phyloP scores from a whole-genome alignment of 2,329 filamentous ascomycete genomes.

The Parafenestella ontariensis region DNA sequence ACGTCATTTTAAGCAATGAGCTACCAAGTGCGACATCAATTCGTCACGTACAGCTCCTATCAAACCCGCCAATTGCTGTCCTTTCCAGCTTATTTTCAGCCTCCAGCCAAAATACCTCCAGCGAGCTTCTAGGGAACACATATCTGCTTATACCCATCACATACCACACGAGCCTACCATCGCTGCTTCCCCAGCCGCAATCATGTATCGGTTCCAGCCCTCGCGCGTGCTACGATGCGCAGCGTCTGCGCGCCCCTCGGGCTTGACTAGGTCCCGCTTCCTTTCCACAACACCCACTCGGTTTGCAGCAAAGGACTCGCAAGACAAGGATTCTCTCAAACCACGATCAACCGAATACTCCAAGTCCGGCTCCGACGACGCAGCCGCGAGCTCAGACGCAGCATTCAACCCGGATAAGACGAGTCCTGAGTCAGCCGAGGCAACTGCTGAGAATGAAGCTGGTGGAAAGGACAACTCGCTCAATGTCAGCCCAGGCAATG shows the following conservation, averaged over 20 bases:
- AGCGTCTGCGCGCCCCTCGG: slow-evolving; percentile 14
- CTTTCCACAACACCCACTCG: slow-evolving; percentile 30
- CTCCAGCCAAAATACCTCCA: background rate
- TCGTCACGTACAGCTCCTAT: slow-evolving; percentile 7
- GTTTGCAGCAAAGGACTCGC: slow-evolving; percentile 51
- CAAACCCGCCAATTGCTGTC: slow-evolving; percentile 5
- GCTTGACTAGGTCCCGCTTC: slow-evolving; percentile 23
- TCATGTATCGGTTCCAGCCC: slow-evolving; percentile 36
- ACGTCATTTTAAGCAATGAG: slow-evolving; percentile 8
- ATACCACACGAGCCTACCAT: background rate
- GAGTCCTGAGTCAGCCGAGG: slow-evolving; percentile 67
- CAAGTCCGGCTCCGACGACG: slow-evolving; percentile 69
- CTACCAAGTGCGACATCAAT: slow-evolving; percentile 6
- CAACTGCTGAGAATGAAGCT: slow-evolving; percentile 45
- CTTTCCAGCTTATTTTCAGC: background rate
- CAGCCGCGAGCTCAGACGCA: slow-evolving; percentile 62
- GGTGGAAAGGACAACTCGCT: slow-evolving; percentile 50
- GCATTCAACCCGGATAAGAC: slow-evolving; percentile 76
- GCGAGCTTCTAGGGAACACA: background rate
- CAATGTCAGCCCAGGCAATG: slow-evolving; percentile 67
- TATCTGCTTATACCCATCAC: background rate
- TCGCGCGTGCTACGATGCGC: slow-evolving; percentile 29
- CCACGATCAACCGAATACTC: slow-evolving; percentile 71
- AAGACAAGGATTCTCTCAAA: slow-evolving; percentile 66
- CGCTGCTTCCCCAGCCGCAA: background rate